Evolutionary conservation across 805 yeast species (phyloP), one percentile per base, ranked within the genome.

Genomic region (Teunomyces aglyptinius): DNA sequence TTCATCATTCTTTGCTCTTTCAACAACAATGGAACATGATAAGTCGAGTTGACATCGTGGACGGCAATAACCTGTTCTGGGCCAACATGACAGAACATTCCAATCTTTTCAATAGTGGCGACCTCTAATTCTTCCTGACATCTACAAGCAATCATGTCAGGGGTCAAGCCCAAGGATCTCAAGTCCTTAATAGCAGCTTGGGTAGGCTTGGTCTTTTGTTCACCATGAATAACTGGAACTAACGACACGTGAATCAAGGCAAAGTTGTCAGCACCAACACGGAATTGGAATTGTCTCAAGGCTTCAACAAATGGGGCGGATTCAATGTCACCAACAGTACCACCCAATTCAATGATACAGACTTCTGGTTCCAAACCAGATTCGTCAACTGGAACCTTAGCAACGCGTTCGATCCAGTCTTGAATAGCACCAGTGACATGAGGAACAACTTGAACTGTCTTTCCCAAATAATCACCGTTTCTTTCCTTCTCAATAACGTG

Each of bases 361-460:
- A 94, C 86, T 58, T 94, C 98, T 28, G 99, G 99, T 60, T 83
- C 86, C 65, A 83, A 76, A 45, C 94, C 95, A 31, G 91, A 79
- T 48, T 81, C 77, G 67, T 94, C 99, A 50, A 94, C 99, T 13
- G 99, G 97, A 49, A 92, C 78, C 55, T 77, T 81, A 38, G 97
- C 80, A 41, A 94, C 98, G 51, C 87, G 78, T 75, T 94, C 98
- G 57, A 94, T 86, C 99, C 99, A 94, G 55, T 91, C 97, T 75
- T 94, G 99, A 63, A 94, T 94, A 24, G 96, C 97, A 58, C 86
- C 88, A 54, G 99, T 94, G 56, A 94, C 79, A 67, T 94, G 99
- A 36, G 99, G 99, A 58, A 94, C 99, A 57, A 94, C 96, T 75
- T 94, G 99, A 42, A 94, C 99, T n/a, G 99, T 94, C 65, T 94